phyloP scores from a whole-genome alignment of 164 flowering plant genomes.

The Akebia trifoliata region DNA sequence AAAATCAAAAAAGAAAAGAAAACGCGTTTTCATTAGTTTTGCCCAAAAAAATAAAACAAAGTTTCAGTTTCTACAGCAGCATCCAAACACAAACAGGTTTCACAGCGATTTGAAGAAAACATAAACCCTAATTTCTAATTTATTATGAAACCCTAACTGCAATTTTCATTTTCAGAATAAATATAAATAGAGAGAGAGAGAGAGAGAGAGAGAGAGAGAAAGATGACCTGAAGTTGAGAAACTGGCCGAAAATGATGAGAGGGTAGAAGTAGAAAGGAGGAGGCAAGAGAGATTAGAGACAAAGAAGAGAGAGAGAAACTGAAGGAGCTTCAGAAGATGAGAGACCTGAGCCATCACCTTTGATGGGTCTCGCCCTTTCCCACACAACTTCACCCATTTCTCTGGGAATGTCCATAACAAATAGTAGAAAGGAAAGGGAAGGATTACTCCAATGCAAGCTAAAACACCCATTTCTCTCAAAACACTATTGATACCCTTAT shows the following conservation, averaged over 20 bases:
- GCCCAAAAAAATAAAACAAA: too few relatives aligned
- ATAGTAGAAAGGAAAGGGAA: constrained; percentile 85
- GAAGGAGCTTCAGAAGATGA: constrained; percentile 63
- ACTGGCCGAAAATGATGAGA: constrained; percentile 70
- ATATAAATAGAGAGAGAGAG: neutral
- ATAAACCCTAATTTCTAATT: too few relatives aligned
- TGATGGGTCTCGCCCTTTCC: constrained; percentile 60
- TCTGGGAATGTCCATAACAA: constrained; percentile 68
- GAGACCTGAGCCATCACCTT: constrained; percentile 71
- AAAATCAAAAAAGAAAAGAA: too few relatives aligned
- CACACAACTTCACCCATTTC: constrained; percentile 75
- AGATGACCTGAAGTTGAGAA: constrained; percentile 79
- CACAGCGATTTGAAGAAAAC: too few relatives aligned
- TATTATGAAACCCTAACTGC: too few relatives aligned
- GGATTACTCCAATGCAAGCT: constrained; percentile 43
- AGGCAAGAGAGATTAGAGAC: constrained; percentile 62
- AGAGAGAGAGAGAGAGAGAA: neutral
- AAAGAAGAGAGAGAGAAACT: constrained; percentile 62
- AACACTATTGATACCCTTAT: too few relatives aligned
- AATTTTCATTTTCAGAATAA: too few relatives aligned
- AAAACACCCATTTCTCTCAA: constrained; percentile 43
- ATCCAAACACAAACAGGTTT: too few relatives aligned
- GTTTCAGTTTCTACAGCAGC: too few relatives aligned
- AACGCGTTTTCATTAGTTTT: too few relatives aligned
- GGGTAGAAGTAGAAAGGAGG: constrained; percentile 85